Percentiles rank a stretch among this genome's conserved stretches.
phyloP scores from a whole-genome alignment of 805 yeast genomes.

The Yarrowia osloensis region DNA sequence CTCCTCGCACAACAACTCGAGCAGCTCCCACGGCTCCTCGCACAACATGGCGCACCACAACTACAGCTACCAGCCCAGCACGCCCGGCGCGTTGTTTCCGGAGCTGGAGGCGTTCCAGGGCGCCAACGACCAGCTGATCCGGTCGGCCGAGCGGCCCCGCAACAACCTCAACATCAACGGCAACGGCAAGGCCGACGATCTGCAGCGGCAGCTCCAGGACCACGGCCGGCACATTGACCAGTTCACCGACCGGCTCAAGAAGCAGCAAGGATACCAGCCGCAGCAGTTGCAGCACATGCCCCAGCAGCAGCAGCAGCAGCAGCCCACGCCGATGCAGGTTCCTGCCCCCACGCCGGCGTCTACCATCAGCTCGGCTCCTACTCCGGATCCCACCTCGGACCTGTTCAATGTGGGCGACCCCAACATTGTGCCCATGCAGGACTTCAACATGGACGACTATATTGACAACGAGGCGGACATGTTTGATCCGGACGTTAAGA shows the following conservation, averaged over 20 bases:
- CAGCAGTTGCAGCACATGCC: background rate
- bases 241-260: constrained; percentile 23
- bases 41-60: background rate
- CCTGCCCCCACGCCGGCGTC: constrained; percentile 22
- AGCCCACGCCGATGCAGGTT: background rate
- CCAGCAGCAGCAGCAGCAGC: background rate
- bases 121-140: constrained; percentile 26
- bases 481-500: constrained; percentile 25
- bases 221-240: constrained; percentile 28
- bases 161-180: constrained; percentile 28
- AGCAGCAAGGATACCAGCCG: constrained; percentile 26
- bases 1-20: background rate
- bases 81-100: constrained; percentile 33
- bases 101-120: constrained; percentile 33
- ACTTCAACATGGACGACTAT: constrained; percentile 29
- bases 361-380: constrained; percentile 9
- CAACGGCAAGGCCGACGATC: constrained; percentile 21
- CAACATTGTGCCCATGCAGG: constrained; percentile 9
- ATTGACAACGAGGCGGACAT: constrained; percentile 27
- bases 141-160: constrained; percentile 21
- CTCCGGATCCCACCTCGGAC: constrained; percentile 5
- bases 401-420: constrained; percentile 6
- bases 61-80: constrained; percentile 23
- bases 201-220: constrained; percentile 25
- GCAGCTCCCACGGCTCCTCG: no score